A percentile compares a stretch with the other conserved stretches of the same genome.
phyloP scores from a whole-genome alignment of 805 yeast species.

The Starmera quercuum region DNA sequence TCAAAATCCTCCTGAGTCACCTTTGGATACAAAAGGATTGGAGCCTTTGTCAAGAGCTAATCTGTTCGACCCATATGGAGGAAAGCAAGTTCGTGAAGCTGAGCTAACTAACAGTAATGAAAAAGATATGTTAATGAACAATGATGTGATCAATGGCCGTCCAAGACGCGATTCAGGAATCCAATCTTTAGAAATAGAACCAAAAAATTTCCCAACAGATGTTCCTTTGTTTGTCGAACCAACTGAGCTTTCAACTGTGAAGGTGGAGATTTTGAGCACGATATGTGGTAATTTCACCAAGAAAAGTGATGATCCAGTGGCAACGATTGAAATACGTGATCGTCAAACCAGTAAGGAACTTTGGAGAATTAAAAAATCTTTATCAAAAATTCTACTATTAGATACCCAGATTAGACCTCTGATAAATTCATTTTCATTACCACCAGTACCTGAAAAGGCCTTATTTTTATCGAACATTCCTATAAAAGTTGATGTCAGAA shows the following conservation, averaged over 20 bases:
- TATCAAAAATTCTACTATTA: slow-evolving; percentile 50
- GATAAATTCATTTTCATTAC: slow-evolving; percentile 40
- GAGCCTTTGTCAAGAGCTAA: slow-evolving; percentile 7
- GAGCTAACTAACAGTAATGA: too few relatives aligned
- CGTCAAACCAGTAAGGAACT: slow-evolving; percentile 54
- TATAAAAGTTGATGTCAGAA: slow-evolving; percentile 52
- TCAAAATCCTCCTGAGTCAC: slow-evolving; percentile 4
- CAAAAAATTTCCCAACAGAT: slow-evolving; percentile 22
- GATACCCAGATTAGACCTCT: slow-evolving; percentile 52
- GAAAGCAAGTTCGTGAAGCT: too few relatives aligned
- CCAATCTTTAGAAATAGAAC: not conserved
- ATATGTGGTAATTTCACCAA: slow-evolving; percentile 31
- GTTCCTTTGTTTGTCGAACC: slow-evolving; percentile 51
- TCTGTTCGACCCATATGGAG: slow-evolving; percentile 10
- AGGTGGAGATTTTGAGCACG: slow-evolving; percentile 42
- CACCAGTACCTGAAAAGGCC: slow-evolving; percentile 56
- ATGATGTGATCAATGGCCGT: too few relatives aligned
- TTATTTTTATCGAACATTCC: slow-evolving; percentile 57
- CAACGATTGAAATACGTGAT: slow-evolving; percentile 59
- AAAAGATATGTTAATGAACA: too few relatives aligned
- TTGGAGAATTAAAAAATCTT: slow-evolving; percentile 66
- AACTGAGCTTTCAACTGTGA: slow-evolving; percentile 44
- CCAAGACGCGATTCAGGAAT: too few relatives aligned
- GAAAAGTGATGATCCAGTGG: slow-evolving; percentile 47
- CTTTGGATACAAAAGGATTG: slow-evolving; percentile 2